Percentiles rank a stretch among this genome's conserved stretches.
phyloP scores from a whole-genome alignment of 495 filamentous ascomycete genomes.

The Penicillium egyptiacum region DNA sequence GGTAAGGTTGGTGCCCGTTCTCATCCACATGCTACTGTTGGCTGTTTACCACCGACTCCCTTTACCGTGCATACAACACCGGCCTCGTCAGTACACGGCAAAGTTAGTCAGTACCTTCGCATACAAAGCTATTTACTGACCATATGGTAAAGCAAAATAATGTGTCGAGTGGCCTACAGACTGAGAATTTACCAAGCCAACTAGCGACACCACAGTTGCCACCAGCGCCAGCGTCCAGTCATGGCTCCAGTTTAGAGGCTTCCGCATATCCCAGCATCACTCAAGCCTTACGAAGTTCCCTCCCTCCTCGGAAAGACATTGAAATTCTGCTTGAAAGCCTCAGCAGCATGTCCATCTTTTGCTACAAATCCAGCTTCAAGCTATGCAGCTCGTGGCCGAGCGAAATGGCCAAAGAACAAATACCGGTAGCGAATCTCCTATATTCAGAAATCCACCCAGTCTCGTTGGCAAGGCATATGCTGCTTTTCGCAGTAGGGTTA shows the following conservation, averaged over 20 bases:
- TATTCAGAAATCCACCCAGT: constrained; percentile 3
- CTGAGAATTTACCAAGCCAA: not conserved
- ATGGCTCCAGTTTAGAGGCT: not conserved
- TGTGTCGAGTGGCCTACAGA: not conserved
- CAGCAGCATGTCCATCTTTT: constrained; percentile 2
- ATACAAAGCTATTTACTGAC: not conserved
- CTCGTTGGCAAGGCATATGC: constrained; percentile 36
- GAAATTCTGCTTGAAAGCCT: not conserved
- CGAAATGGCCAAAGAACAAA: constrained; percentile 1
- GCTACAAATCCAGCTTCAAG: constrained; percentile 1
- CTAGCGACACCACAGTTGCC: not conserved
- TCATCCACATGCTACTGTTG: not conserved
- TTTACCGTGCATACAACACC: not conserved
- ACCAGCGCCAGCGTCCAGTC: not conserved
- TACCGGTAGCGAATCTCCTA: constrained; percentile 1
- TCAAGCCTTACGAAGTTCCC: not conserved
- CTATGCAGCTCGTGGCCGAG: constrained; percentile 1
- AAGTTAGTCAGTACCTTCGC: not conserved
- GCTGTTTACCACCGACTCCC: not conserved
- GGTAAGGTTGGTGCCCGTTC: not conserved
- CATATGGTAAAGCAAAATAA: not conserved
- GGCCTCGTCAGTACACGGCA: not conserved
- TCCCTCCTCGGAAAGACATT: constrained; percentile 1
- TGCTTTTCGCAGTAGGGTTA: constrained; percentile 16
- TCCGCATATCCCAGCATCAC: not conserved